A percentile compares a stretch with the other conserved stretches of the same genome.
Conservation (phyloP, 2,329 filamentous ascomycete species). For the Chaetoscypha palmicola region DNA sequence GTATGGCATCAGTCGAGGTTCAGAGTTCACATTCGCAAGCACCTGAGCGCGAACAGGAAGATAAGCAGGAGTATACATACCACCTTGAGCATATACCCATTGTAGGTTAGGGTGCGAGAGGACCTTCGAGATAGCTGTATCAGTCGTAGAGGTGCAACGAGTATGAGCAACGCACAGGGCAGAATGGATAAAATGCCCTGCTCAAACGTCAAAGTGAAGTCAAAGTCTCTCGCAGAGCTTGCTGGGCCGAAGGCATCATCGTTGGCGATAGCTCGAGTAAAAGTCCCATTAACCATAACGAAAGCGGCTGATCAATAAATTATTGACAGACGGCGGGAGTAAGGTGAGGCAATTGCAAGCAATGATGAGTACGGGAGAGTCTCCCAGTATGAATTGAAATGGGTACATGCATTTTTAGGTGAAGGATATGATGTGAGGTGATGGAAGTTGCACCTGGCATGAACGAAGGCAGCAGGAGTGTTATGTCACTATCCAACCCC, state of each 20-base stretch:
- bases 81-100: background rate
- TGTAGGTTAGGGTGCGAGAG: background rate
- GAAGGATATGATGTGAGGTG: too few species aligned
- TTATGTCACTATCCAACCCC: too few species aligned
- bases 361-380: too few species aligned
- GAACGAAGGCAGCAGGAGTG: too few species aligned
- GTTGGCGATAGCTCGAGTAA: too few species aligned
- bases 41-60: background rate
- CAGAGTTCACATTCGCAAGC: background rate
- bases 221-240: slow-evolving; percentile 3
- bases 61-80: background rate
- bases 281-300: too few species aligned
- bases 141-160: slow-evolving; percentile 6
- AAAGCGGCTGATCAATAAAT: too few species aligned
- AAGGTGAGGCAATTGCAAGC: too few species aligned
- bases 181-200: slow-evolving; percentile 6
- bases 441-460: too few species aligned
- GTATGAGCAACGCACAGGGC: slow-evolving; percentile 2
- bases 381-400: too few species aligned
- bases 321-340: too few species aligned
- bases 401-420: too few species aligned
- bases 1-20: background rate
- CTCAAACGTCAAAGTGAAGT: slow-evolving; percentile 13
- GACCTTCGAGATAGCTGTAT: background rate
- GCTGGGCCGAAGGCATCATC: background rate